phyloP scores from a whole-genome alignment of 257 asterid genomes.

The Forsythia viridissima region DNA sequence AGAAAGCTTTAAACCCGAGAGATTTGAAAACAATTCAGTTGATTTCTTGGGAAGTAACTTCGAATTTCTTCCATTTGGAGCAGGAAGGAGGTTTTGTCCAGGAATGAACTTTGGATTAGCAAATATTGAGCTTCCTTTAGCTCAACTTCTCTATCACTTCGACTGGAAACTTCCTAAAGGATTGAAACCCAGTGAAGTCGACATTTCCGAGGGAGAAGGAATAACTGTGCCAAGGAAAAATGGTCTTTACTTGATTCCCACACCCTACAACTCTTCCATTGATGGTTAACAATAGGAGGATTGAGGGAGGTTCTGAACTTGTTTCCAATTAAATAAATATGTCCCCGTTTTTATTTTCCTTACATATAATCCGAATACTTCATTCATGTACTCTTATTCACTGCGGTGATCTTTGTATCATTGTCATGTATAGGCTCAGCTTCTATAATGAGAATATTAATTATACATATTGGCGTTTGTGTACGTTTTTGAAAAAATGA shows the following conservation, averaged over 20 bases:
- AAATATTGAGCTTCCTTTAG: background rate
- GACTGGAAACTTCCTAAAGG: background rate
- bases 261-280: background rate
- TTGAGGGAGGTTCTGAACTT: background rate
- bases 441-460: too few species aligned
- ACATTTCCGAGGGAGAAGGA: background rate
- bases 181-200: background rate
- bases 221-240: background rate
- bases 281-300: background rate
- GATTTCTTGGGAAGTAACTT: background rate
- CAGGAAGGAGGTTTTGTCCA: background rate
- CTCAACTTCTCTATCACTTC: background rate
- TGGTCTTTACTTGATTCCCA: background rate
- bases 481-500: too few species aligned
- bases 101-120: background rate
- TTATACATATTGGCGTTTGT: too few species aligned
- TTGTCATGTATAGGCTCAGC: too few species aligned
- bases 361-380: too few species aligned
- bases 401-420: too few species aligned
- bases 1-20: background rate
- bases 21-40: background rate
- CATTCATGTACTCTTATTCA: too few species aligned
- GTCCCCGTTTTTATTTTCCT: background rate
- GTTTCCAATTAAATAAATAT: too few species aligned
- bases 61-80: conserved; percentile 5